Base-by-base conservation (phyloP, 2,329 filamentous ascomycete genomes). In the Monilinia fructicola region DNA sequence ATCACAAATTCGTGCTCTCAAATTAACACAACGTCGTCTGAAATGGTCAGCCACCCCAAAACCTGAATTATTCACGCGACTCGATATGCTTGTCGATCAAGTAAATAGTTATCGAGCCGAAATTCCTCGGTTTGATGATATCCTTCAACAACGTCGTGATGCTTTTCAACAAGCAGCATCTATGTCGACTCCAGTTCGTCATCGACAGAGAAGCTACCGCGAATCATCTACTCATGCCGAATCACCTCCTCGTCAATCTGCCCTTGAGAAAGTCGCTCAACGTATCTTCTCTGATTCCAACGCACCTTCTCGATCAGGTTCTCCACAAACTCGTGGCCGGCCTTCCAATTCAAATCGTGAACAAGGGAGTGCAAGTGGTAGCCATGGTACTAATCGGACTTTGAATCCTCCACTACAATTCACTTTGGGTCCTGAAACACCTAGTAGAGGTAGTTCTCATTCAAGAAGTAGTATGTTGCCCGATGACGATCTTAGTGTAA, bases 111-210 rank as follows among this genome's bases (percentile, higher is more conserved):
- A 89, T 79, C 85, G 86, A 64, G 79, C 81, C 56, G 84, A 85
- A 7, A 83, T 93, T 9, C 86, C 89, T 0, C 85, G 90, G 48
- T 93, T 93, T 74, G 88, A 92, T 62, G 87, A 90, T 48, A 81
- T 93, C 2, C 79, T 93, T 4, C 88, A 83, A 78, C 87, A 84
- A 76, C 87, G 82, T 16, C 85, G 86, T 6, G 84, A 87, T 69
- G 86, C 85, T 0, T 90, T 89, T 72, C 84, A 86, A 71, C 85
- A 84, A 3, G 85, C 86, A 2, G 81, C 83, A 38, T 75, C 77
- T 68, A 72, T 73, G 38, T 72, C 77, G n/a, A 69, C 75, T 23
- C 73, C 67, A 69, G 69, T 71, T 59, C 59, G 69, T 60, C 54
- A 53, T 53, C 77, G 78, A 1, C 81, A 84, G n/a, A 77, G 79